A percentile compares a stretch with the other conserved stretches of the same genome.
Evolutionary conservation across 78 protist genomes (phyloP).

Genomic region (Diacronema lutheri): DNA sequence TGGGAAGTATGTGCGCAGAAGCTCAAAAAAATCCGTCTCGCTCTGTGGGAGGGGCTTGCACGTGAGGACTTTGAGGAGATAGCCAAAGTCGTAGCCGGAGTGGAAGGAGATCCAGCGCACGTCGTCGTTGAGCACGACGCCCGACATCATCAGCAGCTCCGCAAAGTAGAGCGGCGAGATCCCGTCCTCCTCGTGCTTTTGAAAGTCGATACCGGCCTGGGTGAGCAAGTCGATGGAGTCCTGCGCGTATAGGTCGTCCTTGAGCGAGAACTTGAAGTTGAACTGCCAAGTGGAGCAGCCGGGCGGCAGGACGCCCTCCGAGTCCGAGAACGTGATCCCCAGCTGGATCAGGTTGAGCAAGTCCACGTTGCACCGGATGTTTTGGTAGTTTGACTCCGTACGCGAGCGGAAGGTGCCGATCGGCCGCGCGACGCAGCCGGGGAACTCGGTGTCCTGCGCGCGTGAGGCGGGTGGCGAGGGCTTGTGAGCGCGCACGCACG

Average conservation of each 20-base stretch:
- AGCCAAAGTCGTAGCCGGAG: conserved; percentile 81
- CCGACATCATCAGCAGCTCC: conserved; percentile 68
- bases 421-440: conserved; percentile 92
- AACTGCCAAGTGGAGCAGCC: conserved; percentile 95
- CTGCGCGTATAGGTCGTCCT: conserved; percentile 86
- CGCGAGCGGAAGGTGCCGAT: conserved; percentile 14
- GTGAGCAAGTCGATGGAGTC: conserved; percentile 92
- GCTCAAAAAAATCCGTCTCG: background rate
- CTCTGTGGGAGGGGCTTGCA: conserved; percentile 73
- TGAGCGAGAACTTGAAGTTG: conserved; percentile 85
- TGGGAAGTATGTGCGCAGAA: conserved; percentile 78
- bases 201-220: conserved; percentile 92
- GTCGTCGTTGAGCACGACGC: conserved; percentile 40
- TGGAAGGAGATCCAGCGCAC: conserved; percentile 66
- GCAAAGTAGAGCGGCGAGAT: conserved; percentile 81
- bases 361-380: conserved; percentile 84
- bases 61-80: conserved; percentile 78
- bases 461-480: background rate
- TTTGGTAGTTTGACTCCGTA: conserved; percentile 75
- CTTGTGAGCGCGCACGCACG: too few species aligned
- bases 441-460: conserved; percentile 98
- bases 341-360: conserved; percentile 93
- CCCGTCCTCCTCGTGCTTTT: conserved; percentile 67
- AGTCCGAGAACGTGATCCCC: conserved; percentile 85
- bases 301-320: conserved; percentile 66